A percentile compares a stretch with the other conserved stretches of the same genome.
Conservation (phyloP, 2,329 filamentous ascomycete species). For the Aspergillus brunneoviolaceus region DNA sequence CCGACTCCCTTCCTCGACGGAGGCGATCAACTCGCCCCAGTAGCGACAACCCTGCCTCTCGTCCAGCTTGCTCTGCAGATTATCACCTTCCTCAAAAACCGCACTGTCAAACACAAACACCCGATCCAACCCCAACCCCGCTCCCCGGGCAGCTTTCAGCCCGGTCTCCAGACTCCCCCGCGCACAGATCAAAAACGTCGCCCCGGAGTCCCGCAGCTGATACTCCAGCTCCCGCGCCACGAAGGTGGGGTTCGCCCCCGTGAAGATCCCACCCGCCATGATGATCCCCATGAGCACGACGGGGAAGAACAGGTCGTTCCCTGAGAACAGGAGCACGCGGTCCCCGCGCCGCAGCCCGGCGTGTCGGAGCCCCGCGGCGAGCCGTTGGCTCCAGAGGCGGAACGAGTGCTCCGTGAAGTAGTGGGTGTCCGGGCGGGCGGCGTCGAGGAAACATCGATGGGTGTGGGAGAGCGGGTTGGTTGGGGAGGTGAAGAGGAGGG, state of each 20-base stretch:
- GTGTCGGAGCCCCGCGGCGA: constrained; percentile 66
- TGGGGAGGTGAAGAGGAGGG: constrained; percentile 53
- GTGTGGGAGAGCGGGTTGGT: constrained; percentile 47
- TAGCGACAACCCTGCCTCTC: constrained; percentile 51
- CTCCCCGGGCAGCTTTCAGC: constrained; percentile 62
- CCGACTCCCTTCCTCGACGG: constrained; percentile 50
- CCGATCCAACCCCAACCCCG: constrained; percentile 53
- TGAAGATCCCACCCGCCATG: constrained; percentile 77
- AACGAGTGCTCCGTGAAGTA: constrained; percentile 64
- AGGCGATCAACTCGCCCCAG: constrained; percentile 64
- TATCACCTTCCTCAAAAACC: constrained; percentile 39
- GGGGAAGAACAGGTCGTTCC: constrained; percentile 72
- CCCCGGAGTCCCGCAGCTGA: constrained; percentile 70
- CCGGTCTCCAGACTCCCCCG: constrained; percentile 61
- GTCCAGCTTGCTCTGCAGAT: constrained; percentile 14
- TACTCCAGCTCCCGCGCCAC: constrained; percentile 71
- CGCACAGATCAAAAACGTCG: constrained; percentile 63
- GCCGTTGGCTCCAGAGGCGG: constrained; percentile 68
- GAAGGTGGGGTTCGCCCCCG: constrained; percentile 70
- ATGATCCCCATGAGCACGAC: constrained; percentile 69
- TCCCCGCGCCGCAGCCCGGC: constrained; percentile 67
- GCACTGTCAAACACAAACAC: constrained; percentile 67
- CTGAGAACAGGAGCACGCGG: constrained; percentile 70
- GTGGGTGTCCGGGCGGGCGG: constrained; percentile 65
- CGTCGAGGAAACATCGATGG: constrained; percentile 59